Percentiles rank a stretch among this genome's conserved stretches.
phyloP scores from a whole-genome alignment of 768 basidiomycete genomes.

The Coprinopsis cinerea region DNA sequence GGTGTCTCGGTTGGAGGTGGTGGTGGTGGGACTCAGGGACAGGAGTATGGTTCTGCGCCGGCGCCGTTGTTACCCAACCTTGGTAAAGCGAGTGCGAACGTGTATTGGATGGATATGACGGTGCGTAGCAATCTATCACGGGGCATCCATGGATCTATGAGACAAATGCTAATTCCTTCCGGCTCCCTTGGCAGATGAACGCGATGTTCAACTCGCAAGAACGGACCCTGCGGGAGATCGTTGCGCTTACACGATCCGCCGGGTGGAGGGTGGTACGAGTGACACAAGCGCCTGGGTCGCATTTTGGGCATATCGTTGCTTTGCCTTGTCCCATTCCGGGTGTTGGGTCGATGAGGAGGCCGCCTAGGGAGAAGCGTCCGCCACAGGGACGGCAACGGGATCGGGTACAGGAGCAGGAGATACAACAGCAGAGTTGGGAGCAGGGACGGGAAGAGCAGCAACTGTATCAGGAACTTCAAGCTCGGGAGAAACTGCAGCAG shows the following conservation, averaged over 20 bases:
- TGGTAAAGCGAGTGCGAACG: slow-evolving; percentile 31
- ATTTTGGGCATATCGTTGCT: slow-evolving; percentile 70
- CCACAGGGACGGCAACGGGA: too few relatives aligned
- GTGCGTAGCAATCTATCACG: too few relatives aligned
- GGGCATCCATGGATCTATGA: slow-evolving; percentile 2
- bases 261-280: slow-evolving; percentile 31
- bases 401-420: too few relatives aligned
- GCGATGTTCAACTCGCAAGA: slow-evolving; percentile 33
- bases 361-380: too few relatives aligned
- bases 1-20: too few relatives aligned
- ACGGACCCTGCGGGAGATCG: slow-evolving; percentile 29
- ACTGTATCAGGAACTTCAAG: too few relatives aligned
- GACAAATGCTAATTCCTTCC: neutral
- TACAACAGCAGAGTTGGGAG: too few relatives aligned
- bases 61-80: slow-evolving; percentile 33
- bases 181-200: slow-evolving; percentile 28
- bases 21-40: too few relatives aligned
- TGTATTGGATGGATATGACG: slow-evolving; percentile 28
- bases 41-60: slow-evolving; percentile 19
- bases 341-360: neutral
- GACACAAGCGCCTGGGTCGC: slow-evolving; percentile 50
- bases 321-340: slow-evolving; percentile 33
- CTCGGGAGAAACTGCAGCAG: too few relatives aligned
- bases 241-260: slow-evolving; percentile 19
- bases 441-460: too few relatives aligned